A percentile compares a stretch with the other conserved stretches of the same genome.
phyloP scores from a whole-genome alignment of 2,329 filamentous ascomycete genomes.

The Verticillium isaacii region DNA sequence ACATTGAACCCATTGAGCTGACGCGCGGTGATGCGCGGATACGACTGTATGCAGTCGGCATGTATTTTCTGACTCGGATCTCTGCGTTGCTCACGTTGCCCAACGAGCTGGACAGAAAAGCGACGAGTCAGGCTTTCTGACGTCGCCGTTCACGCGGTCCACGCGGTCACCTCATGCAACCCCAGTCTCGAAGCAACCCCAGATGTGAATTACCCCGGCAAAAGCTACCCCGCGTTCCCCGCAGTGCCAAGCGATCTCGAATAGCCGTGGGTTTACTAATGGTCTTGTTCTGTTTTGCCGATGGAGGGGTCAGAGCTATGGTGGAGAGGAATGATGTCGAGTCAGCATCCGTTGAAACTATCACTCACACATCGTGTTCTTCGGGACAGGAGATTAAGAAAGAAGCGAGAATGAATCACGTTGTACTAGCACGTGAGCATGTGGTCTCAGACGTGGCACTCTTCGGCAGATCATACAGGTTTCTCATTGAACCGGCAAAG shows the following conservation, averaged over 20 bases:
- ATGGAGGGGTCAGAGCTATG: neutral
- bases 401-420: too few relatives aligned
- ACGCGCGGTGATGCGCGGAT: neutral
- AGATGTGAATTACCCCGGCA: neutral
- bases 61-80: neutral
- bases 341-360: neutral
- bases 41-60: neutral
- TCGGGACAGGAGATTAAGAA: neutral
- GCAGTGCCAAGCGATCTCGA: neutral
- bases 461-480: too few relatives aligned
- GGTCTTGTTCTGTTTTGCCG: neutral
- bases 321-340: neutral
- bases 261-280: neutral
- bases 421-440: too few relatives aligned
- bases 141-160: neutral
- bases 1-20: neutral
- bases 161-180: neutral
- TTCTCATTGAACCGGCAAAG: too few relatives aligned
- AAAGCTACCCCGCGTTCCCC: slow-evolving; percentile 2
- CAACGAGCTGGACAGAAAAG: neutral
- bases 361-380: neutral
- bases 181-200: neutral
- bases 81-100: neutral
- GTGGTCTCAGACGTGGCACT: too few relatives aligned
- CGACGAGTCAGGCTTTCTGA: slow-evolving; percentile 1